Evolutionary conservation across 768 basidiomycete species (phyloP).

Genomic region (Glaciozyma martinii): DNA sequence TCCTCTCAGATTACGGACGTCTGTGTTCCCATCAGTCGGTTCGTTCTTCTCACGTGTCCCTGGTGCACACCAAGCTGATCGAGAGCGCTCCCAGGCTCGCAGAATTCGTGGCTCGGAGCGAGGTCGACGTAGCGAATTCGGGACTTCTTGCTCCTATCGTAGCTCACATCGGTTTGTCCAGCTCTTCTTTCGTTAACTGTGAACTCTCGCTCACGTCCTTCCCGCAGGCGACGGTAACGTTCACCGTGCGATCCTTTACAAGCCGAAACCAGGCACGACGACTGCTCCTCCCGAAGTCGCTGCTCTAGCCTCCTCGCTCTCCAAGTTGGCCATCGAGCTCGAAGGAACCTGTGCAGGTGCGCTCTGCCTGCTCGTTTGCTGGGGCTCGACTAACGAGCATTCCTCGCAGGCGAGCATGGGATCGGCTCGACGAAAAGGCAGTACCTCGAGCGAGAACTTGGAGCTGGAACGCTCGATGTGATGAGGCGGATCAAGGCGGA

Average conservation of each 20-base stretch:
- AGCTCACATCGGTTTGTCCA: slow-evolving; percentile 45
- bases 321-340: slow-evolving; percentile 41
- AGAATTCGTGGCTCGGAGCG: slow-evolving; percentile 54
- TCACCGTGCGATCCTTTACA: slow-evolving; percentile 41
- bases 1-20: slow-evolving; percentile 32
- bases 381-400: neutral
- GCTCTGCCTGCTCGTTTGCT: neutral
- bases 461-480: slow-evolving; percentile 65
- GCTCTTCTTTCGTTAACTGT: too few species aligned
- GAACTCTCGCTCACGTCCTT: too few species aligned
- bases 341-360: slow-evolving; percentile 44
- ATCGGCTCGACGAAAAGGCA: slow-evolving; percentile 39
- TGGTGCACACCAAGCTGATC: too few species aligned
- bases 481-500: slow-evolving; percentile 77
- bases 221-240: slow-evolving; percentile 39
- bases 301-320: slow-evolving; percentile 40
- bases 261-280: slow-evolving; percentile 1
- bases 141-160: slow-evolving; percentile 65
- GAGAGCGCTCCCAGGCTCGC: slow-evolving; percentile 36
- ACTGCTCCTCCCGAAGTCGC: slow-evolving; percentile 24
- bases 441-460: slow-evolving; percentile 74
- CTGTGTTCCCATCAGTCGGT: slow-evolving; percentile 40
- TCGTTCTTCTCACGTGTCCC: too few species aligned
- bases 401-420: slow-evolving; percentile 5
- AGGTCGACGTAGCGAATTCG: slow-evolving; percentile 58